Evolutionary conservation across 495 filamentous ascomycete species (phyloP), one percentile per base, ranked within the genome.

Genomic region (Bacidia gigantensis): DNA sequence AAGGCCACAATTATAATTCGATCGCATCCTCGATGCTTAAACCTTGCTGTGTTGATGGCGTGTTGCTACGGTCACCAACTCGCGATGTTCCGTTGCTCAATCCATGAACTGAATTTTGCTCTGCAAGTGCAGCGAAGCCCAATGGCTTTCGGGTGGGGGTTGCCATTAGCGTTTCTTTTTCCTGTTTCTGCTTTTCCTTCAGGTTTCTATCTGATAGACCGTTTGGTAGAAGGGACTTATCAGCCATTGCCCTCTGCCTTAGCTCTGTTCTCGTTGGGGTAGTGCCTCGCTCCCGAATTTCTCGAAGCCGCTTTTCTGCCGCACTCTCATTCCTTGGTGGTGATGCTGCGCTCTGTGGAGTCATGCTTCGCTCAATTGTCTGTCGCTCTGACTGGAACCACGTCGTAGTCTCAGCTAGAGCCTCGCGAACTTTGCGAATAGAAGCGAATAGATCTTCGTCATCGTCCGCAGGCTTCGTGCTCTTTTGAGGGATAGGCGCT

Each of bases 391-490:
- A 53, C 25, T 54, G 49, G 17, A 59, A 58, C 60, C 60, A 62
- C 20, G 53, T 29, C 18, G 53, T 56, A 3, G 54, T 50, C 24
- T 62, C 55, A n/a, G 60, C 54, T 14, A 62, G 29, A 3, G 55
- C 50, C 54, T 60, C 55, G 29, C 57, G 54, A 20, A 60, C 52
- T 25, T 48, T 42, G 26, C 58, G 60, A 17, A 62, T 45, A 22
- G 57, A 55, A 14, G 60, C 57, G 21, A 62, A 60, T 11, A 62
- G 53, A 29, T 60, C 55, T 32, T 59, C 58, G n/a, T 54, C 49
- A 14, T 52, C 47, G 10, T 52, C 39, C 3, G 22, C 21, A 24
- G 24, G 29, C 18, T 38, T 11, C 26, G 42, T 20, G 5, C 12
- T 35, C 2, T 11, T 18, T 41, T 38, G 9, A 2, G 17, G 32